These are phyloP conservation scores for Cudoniella acicularis DNA, from an alignment of 495 filamentous ascomycete genomes.

Conservation along the genomic window DNA sequence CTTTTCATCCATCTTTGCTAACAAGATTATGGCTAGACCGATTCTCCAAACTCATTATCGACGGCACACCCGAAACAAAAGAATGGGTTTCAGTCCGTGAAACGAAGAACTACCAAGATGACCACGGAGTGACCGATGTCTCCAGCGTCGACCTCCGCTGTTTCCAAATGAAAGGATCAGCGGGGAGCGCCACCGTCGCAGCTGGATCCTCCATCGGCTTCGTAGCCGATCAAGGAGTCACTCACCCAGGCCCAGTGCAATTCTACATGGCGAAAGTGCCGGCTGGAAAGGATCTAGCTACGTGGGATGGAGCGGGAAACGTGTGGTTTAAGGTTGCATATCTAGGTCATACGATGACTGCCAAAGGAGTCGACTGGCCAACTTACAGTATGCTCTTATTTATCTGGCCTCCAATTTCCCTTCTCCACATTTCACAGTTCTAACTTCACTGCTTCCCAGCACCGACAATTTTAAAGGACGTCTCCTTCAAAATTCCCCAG, in stretches of 20 bases:
- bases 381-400: constrained; percentile 31
- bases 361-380: constrained; percentile 34
- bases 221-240: constrained; percentile 36
- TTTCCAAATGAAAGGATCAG: constrained; percentile 35
- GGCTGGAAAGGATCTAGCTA: constrained; percentile 34
- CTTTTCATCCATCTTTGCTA: not conserved
- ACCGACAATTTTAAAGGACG: not conserved
- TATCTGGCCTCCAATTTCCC: not conserved
- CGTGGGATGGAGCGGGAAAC: constrained; percentile 42
- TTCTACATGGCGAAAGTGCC: constrained; percentile 49
- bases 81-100: constrained; percentile 42
- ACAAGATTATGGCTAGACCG: no score
- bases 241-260: constrained; percentile 43
- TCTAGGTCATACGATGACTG: constrained; percentile 15
- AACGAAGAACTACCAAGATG: constrained; percentile 47
- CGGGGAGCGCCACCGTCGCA: constrained; percentile 30
- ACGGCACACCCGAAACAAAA: constrained; percentile 29
- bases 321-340: constrained; percentile 46
- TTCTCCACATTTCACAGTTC: not conserved
- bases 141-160: constrained; percentile 38
- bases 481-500: constrained; percentile 41
- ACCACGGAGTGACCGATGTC: constrained; percentile 37
- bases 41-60: constrained; percentile 37
- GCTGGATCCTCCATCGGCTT: constrained; percentile 41
- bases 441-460: not conserved